Evolutionary conservation across 116 monocot genomes (phyloP), one percentile per base, ranked within the genome.

Genomic region (Trichopus zeylanicus): DNA sequence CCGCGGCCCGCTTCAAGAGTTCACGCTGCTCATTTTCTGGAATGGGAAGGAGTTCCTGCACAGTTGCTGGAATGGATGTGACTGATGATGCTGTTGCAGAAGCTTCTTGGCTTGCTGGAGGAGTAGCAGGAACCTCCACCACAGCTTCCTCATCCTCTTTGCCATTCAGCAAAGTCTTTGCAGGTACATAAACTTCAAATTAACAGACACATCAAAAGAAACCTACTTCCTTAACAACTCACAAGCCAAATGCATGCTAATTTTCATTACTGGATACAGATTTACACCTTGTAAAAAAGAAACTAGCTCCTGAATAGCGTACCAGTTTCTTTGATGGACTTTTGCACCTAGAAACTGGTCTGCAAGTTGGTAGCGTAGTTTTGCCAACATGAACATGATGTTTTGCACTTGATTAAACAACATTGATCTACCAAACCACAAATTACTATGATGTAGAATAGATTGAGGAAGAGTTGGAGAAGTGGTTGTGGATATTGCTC

Each of bases 1-100:
- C 84, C 35, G 90, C 48, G 24, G 90, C 75, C 95, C 90, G 87
- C 69, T 90, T 86, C 46, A 75, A 75, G 60, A 95, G 83, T 42
- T 84, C 55, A 5, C 78, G 79, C 57, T 86, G 81, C 59, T 87
- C 74, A 8, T 78, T 63, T 65, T 86, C 75, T 2, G 95, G 60
- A 53, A 95, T 69, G 56, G 82, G 88, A 26, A 75, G 68, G 12
- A 63, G 72, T 46, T 47, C 68, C 71, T 69, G 76, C 19, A 51
- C 29, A 21, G 77, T 69, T 39, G 62, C 51, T 53, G 71, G 19
- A 31, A 19, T 46, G 29, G 67, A 31, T 64, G 28, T 51, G 16
- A 51, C 12, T 23, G 70, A 35, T 48, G 13, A 29, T 33, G 64
- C 69, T 46, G 71, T 76, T 60, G 70, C 74, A 24, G 68, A 28